Evolutionary conservation across 78 protist genomes (phyloP).

Genomic region (Tieghemostelium lacteum): DNA sequence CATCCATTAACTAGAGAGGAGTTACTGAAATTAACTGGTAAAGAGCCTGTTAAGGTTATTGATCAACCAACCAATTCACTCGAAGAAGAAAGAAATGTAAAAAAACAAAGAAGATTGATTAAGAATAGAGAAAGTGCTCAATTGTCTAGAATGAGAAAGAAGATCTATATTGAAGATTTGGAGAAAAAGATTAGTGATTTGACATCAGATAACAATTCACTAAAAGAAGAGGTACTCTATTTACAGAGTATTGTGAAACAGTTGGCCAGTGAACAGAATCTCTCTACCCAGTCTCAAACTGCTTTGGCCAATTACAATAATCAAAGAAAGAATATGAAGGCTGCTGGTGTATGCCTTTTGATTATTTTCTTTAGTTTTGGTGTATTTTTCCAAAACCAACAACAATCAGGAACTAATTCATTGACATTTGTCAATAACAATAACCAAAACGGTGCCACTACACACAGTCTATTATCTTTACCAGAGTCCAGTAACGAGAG

Average conservation of each 20-base stretch:
- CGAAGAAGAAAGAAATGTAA: constrained; percentile 56
- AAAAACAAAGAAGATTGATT: constrained; percentile 80
- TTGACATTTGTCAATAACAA: neutral
- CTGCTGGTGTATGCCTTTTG: constrained; percentile 71
- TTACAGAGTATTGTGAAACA: constrained; percentile 67
- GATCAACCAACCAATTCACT: constrained; percentile 18
- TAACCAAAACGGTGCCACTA: neutral
- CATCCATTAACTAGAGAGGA: constrained; percentile 77
- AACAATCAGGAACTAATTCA: neutral
- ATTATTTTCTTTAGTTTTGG: constrained; percentile 61
- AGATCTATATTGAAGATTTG: constrained; percentile 72
- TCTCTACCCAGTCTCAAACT: too few relatives aligned
- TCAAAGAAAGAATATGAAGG: constrained; percentile 51
- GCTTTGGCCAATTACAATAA: neutral
- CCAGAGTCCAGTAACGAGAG: neutral
- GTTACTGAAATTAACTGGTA: constrained; percentile 54
- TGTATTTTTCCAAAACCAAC: constrained; percentile 47
- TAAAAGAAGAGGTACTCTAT: constrained; percentile 61
- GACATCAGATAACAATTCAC: constrained; percentile 34
- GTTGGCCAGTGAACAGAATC: constrained; percentile 26
- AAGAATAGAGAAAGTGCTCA: constrained; percentile 82
- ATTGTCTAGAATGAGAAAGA: constrained; percentile 79
- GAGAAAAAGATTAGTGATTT: constrained; percentile 67
- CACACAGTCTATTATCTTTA: constrained; percentile 7
- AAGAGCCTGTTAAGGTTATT: constrained; percentile 49